These are phyloP conservation scores for Beauveria rudraprayagi DNA, from an alignment of 2,329 filamentous ascomycete species.

Conservation along the genomic window DNA sequence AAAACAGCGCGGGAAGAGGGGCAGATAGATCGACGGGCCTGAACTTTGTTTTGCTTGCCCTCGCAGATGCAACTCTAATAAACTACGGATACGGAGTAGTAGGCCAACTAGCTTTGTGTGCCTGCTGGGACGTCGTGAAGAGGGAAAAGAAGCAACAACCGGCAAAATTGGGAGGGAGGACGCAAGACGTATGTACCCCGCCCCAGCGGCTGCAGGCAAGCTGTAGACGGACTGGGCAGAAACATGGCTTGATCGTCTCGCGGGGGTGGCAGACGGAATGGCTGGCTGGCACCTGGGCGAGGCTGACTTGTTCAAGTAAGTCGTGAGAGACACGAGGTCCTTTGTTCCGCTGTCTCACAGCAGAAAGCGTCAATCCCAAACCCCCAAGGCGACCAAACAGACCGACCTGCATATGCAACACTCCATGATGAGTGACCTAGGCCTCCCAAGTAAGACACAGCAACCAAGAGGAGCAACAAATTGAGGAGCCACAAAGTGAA, in stretches of 20 bases:
- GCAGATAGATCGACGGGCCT: background rate
- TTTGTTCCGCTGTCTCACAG: background rate
- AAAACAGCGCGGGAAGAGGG: background rate
- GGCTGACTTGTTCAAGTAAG: background rate
- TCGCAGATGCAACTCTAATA: background rate
- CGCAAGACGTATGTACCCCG: background rate
- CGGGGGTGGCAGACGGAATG: background rate
- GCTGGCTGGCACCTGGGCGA: background rate
- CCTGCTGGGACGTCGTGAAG: background rate
- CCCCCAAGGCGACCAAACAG: background rate
- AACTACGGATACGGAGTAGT: too few species aligned
- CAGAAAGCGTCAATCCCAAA: background rate
- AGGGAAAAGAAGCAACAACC: background rate
- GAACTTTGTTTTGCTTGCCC: background rate
- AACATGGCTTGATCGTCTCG: background rate
- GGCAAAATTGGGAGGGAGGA: background rate
- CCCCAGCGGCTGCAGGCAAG: conserved; percentile 2
- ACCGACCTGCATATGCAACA: background rate
- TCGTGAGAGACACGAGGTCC: background rate
- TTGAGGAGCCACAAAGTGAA: background rate
- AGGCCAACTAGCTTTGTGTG: background rate
- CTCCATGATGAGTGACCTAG: background rate
- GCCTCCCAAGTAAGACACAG: background rate
- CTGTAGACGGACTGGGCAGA: background rate
- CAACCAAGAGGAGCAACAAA: background rate